Evolutionary conservation across 768 basidiomycete genomes (phyloP).

Genomic region (Pluteus cervinus): DNA sequence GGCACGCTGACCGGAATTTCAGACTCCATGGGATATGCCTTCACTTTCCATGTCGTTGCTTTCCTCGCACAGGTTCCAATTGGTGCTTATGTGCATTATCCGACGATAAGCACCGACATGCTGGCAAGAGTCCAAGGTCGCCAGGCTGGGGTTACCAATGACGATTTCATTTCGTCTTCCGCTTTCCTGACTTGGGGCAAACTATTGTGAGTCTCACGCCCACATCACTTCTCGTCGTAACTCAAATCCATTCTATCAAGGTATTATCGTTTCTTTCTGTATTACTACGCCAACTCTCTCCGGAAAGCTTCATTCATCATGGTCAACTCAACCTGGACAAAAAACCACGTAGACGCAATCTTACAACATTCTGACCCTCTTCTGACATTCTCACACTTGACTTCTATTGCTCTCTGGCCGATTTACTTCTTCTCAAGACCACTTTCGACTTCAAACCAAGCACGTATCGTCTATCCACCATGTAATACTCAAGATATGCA

Average conservation of each 20-base stretch:
- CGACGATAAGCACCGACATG: conserved; percentile 95
- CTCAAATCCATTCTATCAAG: conserved; percentile 26
- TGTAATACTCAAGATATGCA: conserved; percentile 80
- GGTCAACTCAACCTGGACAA: conserved; percentile 97
- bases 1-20: conserved; percentile 3
- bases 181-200: conserved; percentile 52
- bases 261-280: conserved; percentile 88
- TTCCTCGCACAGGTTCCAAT: conserved; percentile 62
- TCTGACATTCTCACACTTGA: conserved; percentile 43
- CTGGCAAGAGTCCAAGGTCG: conserved; percentile 67
- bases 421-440: conserved; percentile 29
- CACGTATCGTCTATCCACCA: conserved; percentile 79
- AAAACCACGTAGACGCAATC: conserved; percentile 73
- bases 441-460: conserved; percentile 17
- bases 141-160: conserved; percentile 57
- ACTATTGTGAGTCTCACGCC: conserved; percentile 42
- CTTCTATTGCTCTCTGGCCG: too few relatives aligned
- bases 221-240: not conserved
- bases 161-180: conserved; percentile 48
- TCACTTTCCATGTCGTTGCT: conserved; percentile 78
- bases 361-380: conserved; percentile 48
- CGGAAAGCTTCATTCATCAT: conserved; percentile 71
- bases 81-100: conserved; percentile 94
- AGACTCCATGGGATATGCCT: conserved; percentile 99
- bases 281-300: conserved; percentile 72